Conservation (phyloP, 805 yeast genomes). For the Sugiyamaella floridensis region DNA sequence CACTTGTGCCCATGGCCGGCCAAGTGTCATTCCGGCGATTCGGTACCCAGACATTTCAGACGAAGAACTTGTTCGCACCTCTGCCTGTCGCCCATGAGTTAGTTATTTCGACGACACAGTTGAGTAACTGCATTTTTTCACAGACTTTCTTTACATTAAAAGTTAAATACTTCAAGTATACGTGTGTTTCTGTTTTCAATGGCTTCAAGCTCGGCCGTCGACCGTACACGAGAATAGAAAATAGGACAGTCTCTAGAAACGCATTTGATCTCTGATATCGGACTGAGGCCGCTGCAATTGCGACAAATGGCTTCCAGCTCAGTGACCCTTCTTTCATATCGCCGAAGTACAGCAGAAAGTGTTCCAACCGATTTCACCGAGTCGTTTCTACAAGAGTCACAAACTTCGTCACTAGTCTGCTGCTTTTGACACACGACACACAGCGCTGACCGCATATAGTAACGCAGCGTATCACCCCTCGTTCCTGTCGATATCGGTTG, state of each 20-base stretch:
- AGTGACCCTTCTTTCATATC: slow-evolving; percentile 12
- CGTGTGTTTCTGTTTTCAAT: neutral
- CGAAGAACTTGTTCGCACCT: no score
- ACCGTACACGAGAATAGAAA: slow-evolving; percentile 48
- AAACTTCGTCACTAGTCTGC: slow-evolving; percentile 3
- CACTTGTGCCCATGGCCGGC: slow-evolving; percentile 83
- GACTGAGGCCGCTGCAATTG: slow-evolving; percentile 26
- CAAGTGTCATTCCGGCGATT: slow-evolving; percentile 50
- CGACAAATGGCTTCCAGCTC: slow-evolving; percentile 26
- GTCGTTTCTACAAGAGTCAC: slow-evolving; percentile 13
- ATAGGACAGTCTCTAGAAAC: slow-evolving; percentile 59
- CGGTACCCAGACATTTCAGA: neutral
- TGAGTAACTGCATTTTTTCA: neutral
- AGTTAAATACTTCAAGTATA: neutral
- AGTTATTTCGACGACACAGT: no score
- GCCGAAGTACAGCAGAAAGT: slow-evolving; percentile 13
- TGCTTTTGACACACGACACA: slow-evolving; percentile 17
- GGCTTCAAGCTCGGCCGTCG: slow-evolving; percentile 14
- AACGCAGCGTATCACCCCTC: slow-evolving; percentile 10
- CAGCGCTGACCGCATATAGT: slow-evolving; percentile 14
- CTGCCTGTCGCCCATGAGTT: neutral
- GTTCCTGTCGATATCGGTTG: slow-evolving; percentile 3
- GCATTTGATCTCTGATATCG: slow-evolving; percentile 39
- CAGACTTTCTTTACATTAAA: neutral
- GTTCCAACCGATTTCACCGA: slow-evolving; percentile 13